Evolutionary conservation across 192 early-diverging fungal species (phyloP), one percentile per base, ranked within the genome.

Genomic region (Backusella tarrabulga): DNA sequence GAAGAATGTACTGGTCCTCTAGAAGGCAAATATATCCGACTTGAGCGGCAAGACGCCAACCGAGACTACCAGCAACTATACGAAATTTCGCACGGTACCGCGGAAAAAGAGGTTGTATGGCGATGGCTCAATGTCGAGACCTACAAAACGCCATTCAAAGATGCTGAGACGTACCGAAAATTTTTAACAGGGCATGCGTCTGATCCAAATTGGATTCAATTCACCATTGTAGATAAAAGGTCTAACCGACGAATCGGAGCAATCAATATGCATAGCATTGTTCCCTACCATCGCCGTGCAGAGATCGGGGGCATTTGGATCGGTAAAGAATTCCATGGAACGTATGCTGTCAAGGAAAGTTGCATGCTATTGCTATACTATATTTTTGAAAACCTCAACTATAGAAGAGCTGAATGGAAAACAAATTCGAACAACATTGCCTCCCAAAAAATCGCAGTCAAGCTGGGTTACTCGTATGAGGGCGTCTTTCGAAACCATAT

Each of bases 371-470:
- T 75, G 21, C 36, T 75, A 17, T 35, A 21, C 2, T 60, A 75
- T 41, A 14, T 41, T 11, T 67, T 75, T 17, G 60, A 67, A 36
- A 38, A 41, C 17, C 36, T 75, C 1, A 35, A 75, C 6, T 75
- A 54, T 40, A 40, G 23, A 21, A 56, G 73, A n/a, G 54, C 40
- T n/a, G 56, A 85, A 42, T 85, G 83, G 83, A 85, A 85, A 76
- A 85, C 83, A 0, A 76, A 85, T 38, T 72, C 72, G n/a, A 32
- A 75, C 32, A 85, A 85, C 68, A 80, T 85, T 71, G 78, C 81
- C 1, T 80, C 78, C 4, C 83, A 85, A 71, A 85, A 85, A 60
- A 76, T 81, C 0, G 83, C 83, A 15, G 26, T 54, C 26, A 85
- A 82, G 60, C 52, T 85, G 3, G 83, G 83, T 1, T 85, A 82